Evolutionary conservation across 441 rosid species (phyloP).

Genomic region (Gossypium schwendimanii): DNA sequence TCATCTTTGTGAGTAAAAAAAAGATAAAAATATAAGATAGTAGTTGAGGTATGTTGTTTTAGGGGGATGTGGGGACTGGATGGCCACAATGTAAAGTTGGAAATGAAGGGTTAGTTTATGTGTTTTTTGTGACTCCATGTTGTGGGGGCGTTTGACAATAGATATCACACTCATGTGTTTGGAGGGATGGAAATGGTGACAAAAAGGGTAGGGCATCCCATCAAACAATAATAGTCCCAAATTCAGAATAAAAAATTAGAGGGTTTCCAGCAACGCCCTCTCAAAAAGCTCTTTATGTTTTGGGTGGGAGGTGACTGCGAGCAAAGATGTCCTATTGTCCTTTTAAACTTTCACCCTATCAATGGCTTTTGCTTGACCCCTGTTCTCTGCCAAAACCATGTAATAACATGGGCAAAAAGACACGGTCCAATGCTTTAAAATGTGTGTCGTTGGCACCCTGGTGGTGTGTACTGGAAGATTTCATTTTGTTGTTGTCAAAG

Average conservation of each 20-base stretch:
- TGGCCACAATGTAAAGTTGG: slow-evolving; percentile 14
- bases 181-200: slow-evolving; percentile 5
- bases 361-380: slow-evolving; percentile 9
- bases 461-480: neutral
- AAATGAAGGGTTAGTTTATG: slow-evolving; percentile 9
- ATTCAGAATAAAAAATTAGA: neutral
- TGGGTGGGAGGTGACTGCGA: slow-evolving; percentile 5
- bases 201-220: slow-evolving; percentile 27
- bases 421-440: neutral
- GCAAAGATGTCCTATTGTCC: neutral
- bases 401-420: slow-evolving; percentile 10
- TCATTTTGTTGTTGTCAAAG: neutral
- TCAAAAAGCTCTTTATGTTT: slow-evolving; percentile 4
- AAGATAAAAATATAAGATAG: neutral
- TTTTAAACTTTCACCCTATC: neutral
- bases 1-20: neutral
- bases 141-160: slow-evolving; percentile 26
- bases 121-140: slow-evolving; percentile 21
- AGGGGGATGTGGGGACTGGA: slow-evolving; percentile 18
- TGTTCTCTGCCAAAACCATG: slow-evolving; percentile 4
- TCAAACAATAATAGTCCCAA: slow-evolving; percentile 24
- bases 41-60: slow-evolving; percentile 8
- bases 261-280: slow-evolving; percentile 8
- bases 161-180: neutral
- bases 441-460: neutral